phyloP scores from a whole-genome alignment of 2,329 filamentous ascomycete species.

The Hansfordia pulvinata region DNA sequence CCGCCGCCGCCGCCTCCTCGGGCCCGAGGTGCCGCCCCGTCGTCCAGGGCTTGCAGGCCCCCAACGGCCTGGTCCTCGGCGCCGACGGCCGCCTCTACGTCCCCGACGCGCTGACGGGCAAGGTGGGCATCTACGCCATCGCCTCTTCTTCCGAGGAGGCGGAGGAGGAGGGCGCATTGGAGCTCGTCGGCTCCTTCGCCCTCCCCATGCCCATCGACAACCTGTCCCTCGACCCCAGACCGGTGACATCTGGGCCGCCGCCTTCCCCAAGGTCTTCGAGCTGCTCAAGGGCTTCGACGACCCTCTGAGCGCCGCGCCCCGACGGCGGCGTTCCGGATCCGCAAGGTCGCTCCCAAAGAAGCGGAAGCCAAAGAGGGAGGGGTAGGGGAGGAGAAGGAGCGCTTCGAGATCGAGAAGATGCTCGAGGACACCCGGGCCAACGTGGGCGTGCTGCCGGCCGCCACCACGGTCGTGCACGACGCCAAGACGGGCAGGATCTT shows the following conservation, averaged over 20 bases:
- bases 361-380: neutral
- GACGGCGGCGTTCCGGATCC: constrained; percentile 10
- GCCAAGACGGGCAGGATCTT: constrained; percentile 14
- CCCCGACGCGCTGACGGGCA: constrained; percentile 11
- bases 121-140: constrained; percentile 4
- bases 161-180: constrained; percentile 4
- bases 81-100: constrained; percentile 17
- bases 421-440: constrained; percentile 11
- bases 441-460: constrained; percentile 10
- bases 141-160: neutral
- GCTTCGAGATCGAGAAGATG: constrained; percentile 11
- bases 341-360: constrained; percentile 1
- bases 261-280: constrained; percentile 8
- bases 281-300: constrained; percentile 6
- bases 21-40: constrained; percentile 7
- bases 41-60: constrained; percentile 11
- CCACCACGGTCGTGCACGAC: constrained; percentile 14
- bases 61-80: constrained; percentile 16
- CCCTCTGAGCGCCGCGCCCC: constrained; percentile 6
- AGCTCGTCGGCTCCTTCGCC: constrained; percentile 7
- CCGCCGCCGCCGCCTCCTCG: constrained; percentile 15
- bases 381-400: constrained; percentile 1
- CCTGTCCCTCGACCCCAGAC: constrained; percentile 10
- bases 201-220: constrained; percentile 13
- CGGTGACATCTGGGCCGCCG: constrained; percentile 13